phyloP scores from a whole-genome alignment of 1,284 basidiomycete genomes.

The Lentinula novae-zelandiae region DNA sequence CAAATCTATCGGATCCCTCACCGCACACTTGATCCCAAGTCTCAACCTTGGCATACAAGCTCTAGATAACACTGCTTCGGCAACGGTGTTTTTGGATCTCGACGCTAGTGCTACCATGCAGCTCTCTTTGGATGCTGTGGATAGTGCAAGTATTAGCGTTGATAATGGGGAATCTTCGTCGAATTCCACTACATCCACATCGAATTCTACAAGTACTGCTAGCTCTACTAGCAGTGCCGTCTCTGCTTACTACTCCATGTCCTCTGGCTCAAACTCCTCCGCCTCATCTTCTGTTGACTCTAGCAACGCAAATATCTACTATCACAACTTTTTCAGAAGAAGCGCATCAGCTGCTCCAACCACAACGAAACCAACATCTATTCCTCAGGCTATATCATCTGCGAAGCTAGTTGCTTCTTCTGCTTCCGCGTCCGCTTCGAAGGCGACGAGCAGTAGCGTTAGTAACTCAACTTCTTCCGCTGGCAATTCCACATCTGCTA shows the following conservation, averaged over 20 bases:
- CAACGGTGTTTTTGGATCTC: conserved; percentile 35
- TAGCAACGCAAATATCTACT: background rate
- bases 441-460: background rate
- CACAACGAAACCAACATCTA: conserved; percentile 1
- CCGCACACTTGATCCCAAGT: conserved; percentile 40
- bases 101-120: conserved; percentile 31
- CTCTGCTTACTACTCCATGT: background rate
- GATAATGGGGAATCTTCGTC: background rate
- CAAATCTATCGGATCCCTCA: conserved; percentile 28
- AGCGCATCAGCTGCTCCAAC: background rate
- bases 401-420: background rate
- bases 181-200: background rate
- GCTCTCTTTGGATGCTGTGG: conserved; percentile 24
- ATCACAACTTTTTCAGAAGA: background rate
- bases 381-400: conserved; percentile 5
- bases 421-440: background rate
- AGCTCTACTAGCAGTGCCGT: background rate
- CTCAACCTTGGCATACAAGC: conserved; percentile 35
- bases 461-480: background rate
- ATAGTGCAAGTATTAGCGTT: background rate
- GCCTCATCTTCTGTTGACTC: background rate
- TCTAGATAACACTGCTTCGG: conserved; percentile 29
- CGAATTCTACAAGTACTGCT: background rate
- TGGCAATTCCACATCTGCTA: background rate
- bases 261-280: background rate